Evolutionary conservation across 2,329 filamentous ascomycete species (phyloP).

Genomic region (Parastagonospora nodorum): DNA sequence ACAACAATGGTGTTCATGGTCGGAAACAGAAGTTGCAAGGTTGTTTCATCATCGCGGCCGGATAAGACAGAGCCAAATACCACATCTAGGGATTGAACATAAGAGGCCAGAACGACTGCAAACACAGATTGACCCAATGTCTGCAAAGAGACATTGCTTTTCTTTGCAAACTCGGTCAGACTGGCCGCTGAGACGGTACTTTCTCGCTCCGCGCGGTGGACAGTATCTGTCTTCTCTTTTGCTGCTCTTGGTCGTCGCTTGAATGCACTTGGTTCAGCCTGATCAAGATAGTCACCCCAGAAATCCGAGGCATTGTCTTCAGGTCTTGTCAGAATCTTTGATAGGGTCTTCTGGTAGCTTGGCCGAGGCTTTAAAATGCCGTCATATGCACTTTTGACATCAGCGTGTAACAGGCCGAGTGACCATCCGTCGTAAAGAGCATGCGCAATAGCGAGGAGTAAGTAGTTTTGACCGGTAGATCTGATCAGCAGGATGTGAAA

Average conservation of each 20-base stretch:
- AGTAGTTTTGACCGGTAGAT: constrained; percentile 43
- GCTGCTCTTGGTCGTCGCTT: constrained; percentile 22
- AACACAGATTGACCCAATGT: constrained; percentile 77
- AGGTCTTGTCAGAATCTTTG: constrained; percentile 56
- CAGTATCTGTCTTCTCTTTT: constrained; percentile 13
- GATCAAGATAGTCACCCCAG: constrained; percentile 72
- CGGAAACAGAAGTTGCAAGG: constrained; percentile 75
- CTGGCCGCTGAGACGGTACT: constrained; percentile 51
- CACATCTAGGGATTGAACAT: constrained; percentile 70
- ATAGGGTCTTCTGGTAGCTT: constrained; percentile 60
- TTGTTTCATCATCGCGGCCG: constrained; percentile 76
- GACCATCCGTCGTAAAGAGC: constrained; percentile 92
- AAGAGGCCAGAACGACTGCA: constrained; percentile 70
- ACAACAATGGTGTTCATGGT: constrained; percentile 90
- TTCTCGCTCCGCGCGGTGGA: constrained; percentile 53
- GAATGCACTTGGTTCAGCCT: constrained; percentile 51
- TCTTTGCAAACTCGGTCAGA: constrained; percentile 67
- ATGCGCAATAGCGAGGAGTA: constrained; percentile 78
- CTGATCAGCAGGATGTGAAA: constrained; percentile 48
- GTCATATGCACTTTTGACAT: constrained; percentile 70
- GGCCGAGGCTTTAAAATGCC: constrained; percentile 51
- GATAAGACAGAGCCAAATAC: constrained; percentile 83
- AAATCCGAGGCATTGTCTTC: constrained; percentile 62
- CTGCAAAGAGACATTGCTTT: constrained; percentile 72
- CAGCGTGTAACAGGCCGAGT: constrained; percentile 71